Evolutionary conservation across 345 rosid genomes (phyloP).

Genomic region (Eutrema heterophyllum): DNA sequence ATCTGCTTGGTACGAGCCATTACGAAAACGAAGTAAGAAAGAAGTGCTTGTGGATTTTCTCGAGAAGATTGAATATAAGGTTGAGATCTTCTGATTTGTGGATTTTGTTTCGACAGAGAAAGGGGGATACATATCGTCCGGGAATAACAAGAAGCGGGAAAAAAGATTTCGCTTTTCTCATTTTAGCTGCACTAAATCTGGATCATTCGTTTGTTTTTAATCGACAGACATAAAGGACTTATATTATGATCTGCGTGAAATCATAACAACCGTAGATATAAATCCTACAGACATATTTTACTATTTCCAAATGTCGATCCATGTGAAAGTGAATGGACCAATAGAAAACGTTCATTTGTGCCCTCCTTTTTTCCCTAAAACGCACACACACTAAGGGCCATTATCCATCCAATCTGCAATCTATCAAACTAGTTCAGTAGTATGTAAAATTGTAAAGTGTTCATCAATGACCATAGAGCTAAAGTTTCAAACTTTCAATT

Average conservation of each 20-base stretch:
- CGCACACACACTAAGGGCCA: neutral
- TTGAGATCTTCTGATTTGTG: slow-evolving; percentile 16
- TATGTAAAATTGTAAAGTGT: too few relatives aligned
- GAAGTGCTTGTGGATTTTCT: neutral
- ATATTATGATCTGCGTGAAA: neutral
- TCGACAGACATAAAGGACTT: slow-evolving; percentile 3
- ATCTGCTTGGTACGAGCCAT: slow-evolving; percentile 73
- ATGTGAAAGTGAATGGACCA: neutral
- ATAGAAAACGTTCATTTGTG: neutral
- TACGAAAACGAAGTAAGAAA: neutral
- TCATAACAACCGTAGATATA: neutral
- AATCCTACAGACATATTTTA: neutral
- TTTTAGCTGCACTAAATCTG: neutral
- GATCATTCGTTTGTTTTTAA: neutral
- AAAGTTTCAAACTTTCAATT: neutral
- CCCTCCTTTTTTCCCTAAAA: neutral
- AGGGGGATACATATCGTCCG: neutral
- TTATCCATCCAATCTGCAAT: neutral
- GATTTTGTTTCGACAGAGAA: neutral
- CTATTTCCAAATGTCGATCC: neutral
- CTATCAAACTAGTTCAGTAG: too few relatives aligned
- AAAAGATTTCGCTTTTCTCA: neutral
- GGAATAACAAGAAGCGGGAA: slow-evolving; percentile 11
- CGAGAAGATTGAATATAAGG: neutral
- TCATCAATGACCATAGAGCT: too few relatives aligned